phyloP scores from a whole-genome alignment of 371 early-diverging fungal genomes.

The Parasitella parasitica region DNA sequence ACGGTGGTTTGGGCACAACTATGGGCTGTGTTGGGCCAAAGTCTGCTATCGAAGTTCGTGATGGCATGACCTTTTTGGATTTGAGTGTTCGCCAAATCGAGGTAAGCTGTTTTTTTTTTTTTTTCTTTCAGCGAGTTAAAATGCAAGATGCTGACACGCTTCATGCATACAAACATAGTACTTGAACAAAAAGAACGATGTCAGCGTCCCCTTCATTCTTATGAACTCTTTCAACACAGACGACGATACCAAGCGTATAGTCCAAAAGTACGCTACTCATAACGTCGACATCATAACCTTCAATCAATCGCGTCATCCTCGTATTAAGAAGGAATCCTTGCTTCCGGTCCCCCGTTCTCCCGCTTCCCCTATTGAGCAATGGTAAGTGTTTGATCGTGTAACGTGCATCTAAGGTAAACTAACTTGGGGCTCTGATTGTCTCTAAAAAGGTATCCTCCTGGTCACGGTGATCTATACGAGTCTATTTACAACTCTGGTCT shows the following conservation, averaged over 20 bases:
- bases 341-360: conserved; percentile 82
- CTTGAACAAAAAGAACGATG: conserved; percentile 86
- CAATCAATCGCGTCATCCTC: conserved; percentile 97
- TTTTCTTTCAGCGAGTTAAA: background rate
- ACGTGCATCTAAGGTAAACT: background rate
- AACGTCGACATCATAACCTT: conserved; percentile 94
- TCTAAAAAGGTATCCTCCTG: conserved; percentile 98
- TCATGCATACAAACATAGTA: conserved; percentile 71
- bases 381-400: conserved; percentile 29
- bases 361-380: conserved; percentile 53
- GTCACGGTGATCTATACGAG: conserved; percentile 99
- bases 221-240: conserved; percentile 99
- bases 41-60: conserved; percentile 97
- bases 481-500: conserved; percentile 94
- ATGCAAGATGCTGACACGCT: background rate
- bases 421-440: background rate
- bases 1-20: conserved; percentile 99
- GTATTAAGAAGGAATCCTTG: conserved; percentile 93
- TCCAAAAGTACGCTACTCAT: conserved; percentile 93
- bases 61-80: conserved; percentile 98
- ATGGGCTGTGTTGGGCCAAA: conserved; percentile 99
- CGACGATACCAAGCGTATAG: conserved; percentile 94
- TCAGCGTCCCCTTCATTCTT: conserved; percentile 95
- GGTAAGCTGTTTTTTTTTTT: conserved; percentile 49
- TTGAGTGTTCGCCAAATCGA: conserved; percentile 98